Evolutionary conservation across 2,329 filamentous ascomycete genomes (phyloP).

Genomic region (Chaetothyriales sp.): DNA sequence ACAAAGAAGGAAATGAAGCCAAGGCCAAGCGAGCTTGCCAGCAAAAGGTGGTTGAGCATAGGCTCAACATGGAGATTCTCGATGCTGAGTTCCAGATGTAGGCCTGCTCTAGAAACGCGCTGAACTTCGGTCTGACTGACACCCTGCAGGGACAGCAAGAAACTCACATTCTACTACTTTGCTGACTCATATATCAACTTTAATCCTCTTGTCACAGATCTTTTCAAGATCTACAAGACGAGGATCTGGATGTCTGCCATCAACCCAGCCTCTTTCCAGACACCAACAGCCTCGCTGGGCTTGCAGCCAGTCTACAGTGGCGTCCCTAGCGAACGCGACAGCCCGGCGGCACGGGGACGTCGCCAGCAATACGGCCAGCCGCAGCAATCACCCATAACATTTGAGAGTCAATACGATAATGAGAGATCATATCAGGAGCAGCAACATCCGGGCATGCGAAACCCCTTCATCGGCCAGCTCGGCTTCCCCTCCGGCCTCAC

Average conservation of each 20-base stretch:
- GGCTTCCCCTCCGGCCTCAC: slow-evolving; percentile 4
- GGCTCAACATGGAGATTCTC: slow-evolving; percentile 94
- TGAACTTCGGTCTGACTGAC: slow-evolving; percentile 6
- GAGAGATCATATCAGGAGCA: not conserved
- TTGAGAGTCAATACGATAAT: not conserved
- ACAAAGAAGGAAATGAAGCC: slow-evolving; percentile 94
- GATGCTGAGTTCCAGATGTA: slow-evolving; percentile 98
- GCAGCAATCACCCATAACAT: not conserved
- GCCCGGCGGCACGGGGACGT: not conserved
- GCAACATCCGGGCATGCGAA: not conserved
- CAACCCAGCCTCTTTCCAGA: slow-evolving; percentile 90
- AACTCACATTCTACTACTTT: slow-evolving; percentile 98
- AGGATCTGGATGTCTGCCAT: slow-evolving; percentile 99
- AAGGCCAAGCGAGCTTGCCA: slow-evolving; percentile 95
- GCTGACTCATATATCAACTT: slow-evolving; percentile 95
- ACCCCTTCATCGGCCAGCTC: slow-evolving; percentile 18
- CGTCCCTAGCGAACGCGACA: slow-evolving; percentile 5
- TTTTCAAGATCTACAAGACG: slow-evolving; percentile 99
- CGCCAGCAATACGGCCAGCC: not conserved
- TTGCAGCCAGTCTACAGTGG: slow-evolving; percentile 41
- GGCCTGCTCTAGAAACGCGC: slow-evolving; percentile 28
- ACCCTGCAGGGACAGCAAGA: slow-evolving; percentile 78
- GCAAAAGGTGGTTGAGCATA: slow-evolving; percentile 89
- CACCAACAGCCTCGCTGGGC: slow-evolving; percentile 49
- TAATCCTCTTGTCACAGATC: slow-evolving; percentile 88